Evolutionary conservation across 768 basidiomycete genomes (phyloP), one percentile per base, ranked within the genome.

Genomic region (Sistotremastrum niveocremeum): DNA sequence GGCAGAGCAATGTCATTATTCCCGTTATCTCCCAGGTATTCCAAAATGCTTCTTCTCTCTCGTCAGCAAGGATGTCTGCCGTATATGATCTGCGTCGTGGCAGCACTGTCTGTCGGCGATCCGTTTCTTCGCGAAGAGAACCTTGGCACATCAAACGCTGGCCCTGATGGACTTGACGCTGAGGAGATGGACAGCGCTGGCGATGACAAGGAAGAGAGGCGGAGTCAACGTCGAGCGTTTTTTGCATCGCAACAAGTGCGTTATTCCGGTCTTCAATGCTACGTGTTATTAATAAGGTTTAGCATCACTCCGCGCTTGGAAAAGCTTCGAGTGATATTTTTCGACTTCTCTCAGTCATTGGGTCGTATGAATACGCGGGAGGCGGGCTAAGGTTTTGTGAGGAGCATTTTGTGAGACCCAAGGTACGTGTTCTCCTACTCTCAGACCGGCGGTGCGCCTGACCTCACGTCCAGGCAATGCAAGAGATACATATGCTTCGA

Each of bases 401-500:
- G 7, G 78, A 85, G 36, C 88, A 98, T 61, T 99, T 95, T 54
- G 83, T 98, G 20, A 70, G 90, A 50, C 72, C 73, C 0, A 98
- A 97, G 72, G 93, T 90, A 55, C 34, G 67, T 32, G 39, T 4
- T 4, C 28, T 29, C 7, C 40, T 42, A 37, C 8, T 42, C 44
- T 34, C 5, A 11, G 43, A 33, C 30, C 37, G 31, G 33, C 6
- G 30, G 38, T 31, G 32, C 5, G 46, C 31, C 12, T 38, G 37
- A 7, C 5, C 20, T 34, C 7, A 34, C 9, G 4, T 41, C 4
- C 47, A 97, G 93, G 87, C 90, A 0, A 98, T 99, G 93, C 87
- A 95, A 63, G 95, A 99, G 65, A 94, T 95, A 34, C 95, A 93
- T 62, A 97, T 98, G 59, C 71, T 99, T 4, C 77, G 91, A 34